A percentile compares a stretch with the other conserved stretches of the same genome.
Conservation (phyloP, 2,329 filamentous ascomycete genomes). For the Trichoderma atroviride region DNA sequence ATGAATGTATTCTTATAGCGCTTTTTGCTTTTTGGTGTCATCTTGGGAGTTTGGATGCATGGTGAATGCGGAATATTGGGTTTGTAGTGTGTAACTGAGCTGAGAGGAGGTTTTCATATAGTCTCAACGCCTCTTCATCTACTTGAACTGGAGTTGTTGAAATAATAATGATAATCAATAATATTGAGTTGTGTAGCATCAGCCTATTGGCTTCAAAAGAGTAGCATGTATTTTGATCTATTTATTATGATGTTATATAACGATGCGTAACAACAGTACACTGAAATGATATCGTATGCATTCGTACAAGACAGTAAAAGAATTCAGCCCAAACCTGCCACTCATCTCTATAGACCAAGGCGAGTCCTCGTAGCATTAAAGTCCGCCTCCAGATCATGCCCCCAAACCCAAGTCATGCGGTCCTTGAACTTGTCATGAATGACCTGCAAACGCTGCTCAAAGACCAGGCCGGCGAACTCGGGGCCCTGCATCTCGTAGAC, state of each 20-base stretch:
- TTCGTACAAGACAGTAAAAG: background rate
- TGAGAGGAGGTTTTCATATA: background rate
- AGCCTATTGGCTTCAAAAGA: background rate
- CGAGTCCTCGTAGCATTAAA: conserved; percentile 18
- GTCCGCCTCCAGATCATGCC: conserved; percentile 13
- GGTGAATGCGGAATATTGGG: background rate
- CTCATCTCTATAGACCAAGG: background rate
- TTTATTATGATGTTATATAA: conserved; percentile 8
- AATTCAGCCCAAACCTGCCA: too few relatives aligned
- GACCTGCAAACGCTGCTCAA: conserved; percentile 21
- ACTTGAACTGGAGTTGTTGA: background rate
- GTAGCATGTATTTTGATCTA: conserved; percentile 5
- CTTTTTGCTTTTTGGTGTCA: background rate
- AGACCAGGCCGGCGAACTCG: conserved; percentile 7
- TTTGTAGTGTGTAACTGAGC: background rate
- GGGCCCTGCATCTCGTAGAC: conserved; percentile 21
- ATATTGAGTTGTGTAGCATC: background rate
- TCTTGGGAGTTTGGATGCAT: background rate
- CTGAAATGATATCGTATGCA: background rate
- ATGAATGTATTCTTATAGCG: background rate
- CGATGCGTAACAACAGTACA: background rate
- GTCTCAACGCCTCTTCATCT: background rate
- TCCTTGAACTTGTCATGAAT: conserved; percentile 23
- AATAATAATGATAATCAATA: background rate
- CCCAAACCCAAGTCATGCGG: conserved; percentile 20